A percentile compares a stretch with the other conserved stretches of the same genome.
phyloP scores from a whole-genome alignment of 2,329 filamentous ascomycete species.

The Diaporthe sp. region DNA sequence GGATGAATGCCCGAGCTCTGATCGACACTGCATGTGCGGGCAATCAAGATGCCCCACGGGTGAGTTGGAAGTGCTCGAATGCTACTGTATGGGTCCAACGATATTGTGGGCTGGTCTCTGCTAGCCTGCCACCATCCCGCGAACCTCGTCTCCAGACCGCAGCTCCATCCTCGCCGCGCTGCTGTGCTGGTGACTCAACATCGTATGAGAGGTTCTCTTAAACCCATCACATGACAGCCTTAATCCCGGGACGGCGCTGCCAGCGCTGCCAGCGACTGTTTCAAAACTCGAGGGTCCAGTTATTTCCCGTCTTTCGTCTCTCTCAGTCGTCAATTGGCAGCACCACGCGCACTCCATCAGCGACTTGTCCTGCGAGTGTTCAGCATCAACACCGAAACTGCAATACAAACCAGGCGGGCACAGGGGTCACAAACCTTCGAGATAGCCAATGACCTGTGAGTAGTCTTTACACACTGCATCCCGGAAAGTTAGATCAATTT shows the following conservation, averaged over 20 bases:
- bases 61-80: conserved; percentile 25
- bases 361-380: conserved; percentile 29
- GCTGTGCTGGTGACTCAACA: conserved; percentile 24
- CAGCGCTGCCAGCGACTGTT: conserved; percentile 10
- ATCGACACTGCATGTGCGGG: conserved; percentile 26
- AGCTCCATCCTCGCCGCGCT: not conserved
- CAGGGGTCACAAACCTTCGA: conserved; percentile 36
- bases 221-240: not conserved
- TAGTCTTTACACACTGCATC: conserved; percentile 41
- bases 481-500: conserved; percentile 1
- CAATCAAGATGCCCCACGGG: conserved; percentile 25
- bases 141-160: not conserved
- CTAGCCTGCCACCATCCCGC: conserved; percentile 11
- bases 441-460: conserved; percentile 37
- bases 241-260: conserved; percentile 3
- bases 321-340: conserved; percentile 33
- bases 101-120: conserved; percentile 7
- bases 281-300: not conserved
- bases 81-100: conserved; percentile 19
- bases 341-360: conserved; percentile 31
- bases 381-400: not conserved
- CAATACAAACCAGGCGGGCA: conserved; percentile 18
- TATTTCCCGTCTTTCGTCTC: not conserved
- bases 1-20: conserved; percentile 10
- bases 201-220: conserved; percentile 11